These are phyloP conservation scores for Starmerella scarabaei DNA, from an alignment of 805 yeast species.

Conservation along the genomic window DNA sequence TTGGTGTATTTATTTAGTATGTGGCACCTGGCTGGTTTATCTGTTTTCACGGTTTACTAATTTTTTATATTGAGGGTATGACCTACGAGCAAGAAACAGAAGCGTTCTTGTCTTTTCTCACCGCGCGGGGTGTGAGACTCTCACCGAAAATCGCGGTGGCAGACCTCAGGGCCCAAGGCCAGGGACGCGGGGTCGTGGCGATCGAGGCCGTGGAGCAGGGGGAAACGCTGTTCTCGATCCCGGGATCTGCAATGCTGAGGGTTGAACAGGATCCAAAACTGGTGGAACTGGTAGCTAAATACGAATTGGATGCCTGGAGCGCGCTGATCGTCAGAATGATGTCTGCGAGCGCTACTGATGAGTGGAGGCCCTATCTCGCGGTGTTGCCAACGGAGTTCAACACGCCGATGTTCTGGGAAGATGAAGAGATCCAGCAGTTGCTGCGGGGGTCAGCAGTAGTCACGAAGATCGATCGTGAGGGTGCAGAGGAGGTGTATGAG, in stretches of 20 bases:
- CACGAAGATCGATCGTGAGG: conserved; percentile 54
- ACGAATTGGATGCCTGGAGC: conserved; percentile 54
- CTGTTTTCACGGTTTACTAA: too few relatives aligned
- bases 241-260: conserved; percentile 45
- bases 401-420: conserved; percentile 70
- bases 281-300: conserved; percentile 20
- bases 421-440: conserved; percentile 38
- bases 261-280: conserved; percentile 34
- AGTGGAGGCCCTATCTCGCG: conserved; percentile 59
- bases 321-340: conserved; percentile 55
- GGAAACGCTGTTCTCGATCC: conserved; percentile 58
- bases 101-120: conserved; percentile 37
- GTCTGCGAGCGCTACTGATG: conserved; percentile 44
- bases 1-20: too few relatives aligned
- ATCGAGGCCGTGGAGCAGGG: conserved; percentile 43
- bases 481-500: conserved; percentile 49
- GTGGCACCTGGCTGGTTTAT: too few relatives aligned
- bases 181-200: conserved; percentile 75
- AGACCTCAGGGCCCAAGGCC: conserved; percentile 45
- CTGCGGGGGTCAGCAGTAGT: conserved; percentile 61
- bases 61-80: too few relatives aligned
- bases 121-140: conserved; percentile 32
- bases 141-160: conserved; percentile 45
- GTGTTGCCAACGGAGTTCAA: conserved; percentile 54
- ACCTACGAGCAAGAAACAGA: conserved; percentile 28